Conservation (phyloP, 345 rosid genomes). For the Citrus medica region DNA sequence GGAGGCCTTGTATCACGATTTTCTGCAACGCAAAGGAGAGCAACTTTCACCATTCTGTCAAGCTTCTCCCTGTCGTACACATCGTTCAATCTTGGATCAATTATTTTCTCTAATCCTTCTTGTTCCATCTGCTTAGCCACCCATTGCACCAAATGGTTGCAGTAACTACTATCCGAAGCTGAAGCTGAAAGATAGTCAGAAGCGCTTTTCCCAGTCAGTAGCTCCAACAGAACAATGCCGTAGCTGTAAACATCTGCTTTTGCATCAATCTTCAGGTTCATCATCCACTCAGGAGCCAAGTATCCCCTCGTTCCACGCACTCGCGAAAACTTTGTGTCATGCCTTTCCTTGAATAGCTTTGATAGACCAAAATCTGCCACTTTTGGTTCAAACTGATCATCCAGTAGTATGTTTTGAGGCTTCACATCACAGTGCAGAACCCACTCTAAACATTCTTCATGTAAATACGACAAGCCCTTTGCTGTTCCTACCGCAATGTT, state of each 20-base stretch:
- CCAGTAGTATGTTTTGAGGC: slow-evolving; percentile 22
- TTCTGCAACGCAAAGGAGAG: slow-evolving; percentile 10
- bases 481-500: slow-evolving; percentile 27
- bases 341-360: slow-evolving; percentile 12
- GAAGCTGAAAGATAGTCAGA: not conserved
- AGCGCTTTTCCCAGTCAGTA: slow-evolving; percentile 23
- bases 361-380: slow-evolving; percentile 26
- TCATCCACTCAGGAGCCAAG: slow-evolving; percentile 26
- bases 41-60: slow-evolving; percentile 15
- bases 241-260: slow-evolving; percentile 41
- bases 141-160: slow-evolving; percentile 10
- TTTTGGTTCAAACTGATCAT: slow-evolving; percentile 11
- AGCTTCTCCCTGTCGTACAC: slow-evolving; percentile 1
- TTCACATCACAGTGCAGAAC: slow-evolving; percentile 28
- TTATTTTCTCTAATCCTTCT: not conserved
- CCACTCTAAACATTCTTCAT: slow-evolving; percentile 33
- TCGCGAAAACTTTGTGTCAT: slow-evolving; percentile 2
- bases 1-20: slow-evolving; percentile 16
- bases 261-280: slow-evolving; percentile 21
- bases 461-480: slow-evolving; percentile 30
- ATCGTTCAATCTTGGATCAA: slow-evolving; percentile 12
- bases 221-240: slow-evolving; percentile 31
- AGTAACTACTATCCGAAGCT: not conserved
- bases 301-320: slow-evolving; percentile 22
- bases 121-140: not conserved